Percentiles rank a stretch among this genome's conserved stretches.
These are phyloP conservation scores for Raddia guianensis DNA, from an alignment of 176 grass and related monocot genomes.

Conservation along the genomic window DNA sequence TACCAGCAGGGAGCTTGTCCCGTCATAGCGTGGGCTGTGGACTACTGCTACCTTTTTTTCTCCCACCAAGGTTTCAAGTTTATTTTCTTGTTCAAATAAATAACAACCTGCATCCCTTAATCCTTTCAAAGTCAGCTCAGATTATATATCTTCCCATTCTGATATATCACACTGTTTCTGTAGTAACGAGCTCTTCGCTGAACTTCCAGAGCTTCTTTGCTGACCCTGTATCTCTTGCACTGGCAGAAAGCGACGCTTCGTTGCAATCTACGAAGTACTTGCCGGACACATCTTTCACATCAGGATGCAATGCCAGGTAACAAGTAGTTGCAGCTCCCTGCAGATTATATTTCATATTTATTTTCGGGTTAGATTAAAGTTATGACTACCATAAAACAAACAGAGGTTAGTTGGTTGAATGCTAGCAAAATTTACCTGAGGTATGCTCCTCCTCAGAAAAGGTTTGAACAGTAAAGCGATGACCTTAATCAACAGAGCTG, in stretches of 20 bases:
- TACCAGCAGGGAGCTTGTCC: neutral
- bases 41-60: neutral
- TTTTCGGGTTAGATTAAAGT: neutral
- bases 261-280: constrained; percentile 80
- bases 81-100: neutral
- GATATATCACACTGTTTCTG: neutral
- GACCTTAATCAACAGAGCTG: constrained; percentile 40
- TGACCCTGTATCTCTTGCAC: constrained; percentile 62
- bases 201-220: constrained; percentile 71
- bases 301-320: constrained; percentile 80
- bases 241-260: constrained; percentile 46
- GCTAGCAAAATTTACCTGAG: constrained; percentile 52
- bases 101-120: neutral
- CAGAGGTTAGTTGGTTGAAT: neutral
- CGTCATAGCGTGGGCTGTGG: neutral
- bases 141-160: neutral
- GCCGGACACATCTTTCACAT: constrained; percentile 66
- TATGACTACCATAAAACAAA: neutral
- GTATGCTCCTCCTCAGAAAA: constrained; percentile 55
- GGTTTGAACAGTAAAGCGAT: constrained; percentile 38
- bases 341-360: constrained; percentile 9
- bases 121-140: neutral
- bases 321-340: constrained; percentile 92
- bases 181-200: constrained; percentile 61
- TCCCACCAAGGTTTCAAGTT: too few species aligned